Base-by-base conservation (phyloP, 1,139 yeast species). In the Hansenula anomala region DNA sequence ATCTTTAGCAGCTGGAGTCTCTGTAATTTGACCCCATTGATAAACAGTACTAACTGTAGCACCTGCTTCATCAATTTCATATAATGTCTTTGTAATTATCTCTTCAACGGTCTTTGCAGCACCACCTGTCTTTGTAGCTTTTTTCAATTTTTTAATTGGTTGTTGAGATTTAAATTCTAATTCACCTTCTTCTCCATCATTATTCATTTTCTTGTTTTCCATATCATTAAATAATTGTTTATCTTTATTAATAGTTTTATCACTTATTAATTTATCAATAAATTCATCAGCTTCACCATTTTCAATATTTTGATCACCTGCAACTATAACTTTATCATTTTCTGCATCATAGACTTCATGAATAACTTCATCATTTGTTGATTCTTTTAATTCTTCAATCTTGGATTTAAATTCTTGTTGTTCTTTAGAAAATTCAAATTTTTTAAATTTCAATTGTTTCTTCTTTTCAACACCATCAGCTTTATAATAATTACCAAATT, bases 221-320 rank as follows among this genome's bases (percentile, higher is more conserved):
- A 52, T 32, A n/a, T 45, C 49, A 31, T 38, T 40, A 26, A 50
- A 54, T 9, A 36, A 73, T 66, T 49, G 45, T 36, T 51, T 48
- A 38, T 49, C 56, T 32, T 48, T 48, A 33, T 37, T 46, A 23
- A 44, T 38, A 11, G 39, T 39, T 14, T 42, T 31, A 33, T 47
- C 51, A 35, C 36, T 39, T 13, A 16, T 33, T 10, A 27, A 15
- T 33, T 27, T 16, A 33, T 41, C 33, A 14, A 26, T 26, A 3
- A 28, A 35, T 18, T 31, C 33, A 13, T 30, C 36, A 19, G 38
- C 27, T 26, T 44, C 35, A 28, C 33, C 34, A 33, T 24, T 15
- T 24, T n/a, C n/a, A n/a, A 23, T 15, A 8, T 28, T 31, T 5
- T 33, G 36, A 4, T 25, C 36, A 23, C 40, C 47, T 15, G 30